Base-by-base conservation (phyloP, 2,329 filamentous ascomycete species). In the Ilyonectria sp. region DNA sequence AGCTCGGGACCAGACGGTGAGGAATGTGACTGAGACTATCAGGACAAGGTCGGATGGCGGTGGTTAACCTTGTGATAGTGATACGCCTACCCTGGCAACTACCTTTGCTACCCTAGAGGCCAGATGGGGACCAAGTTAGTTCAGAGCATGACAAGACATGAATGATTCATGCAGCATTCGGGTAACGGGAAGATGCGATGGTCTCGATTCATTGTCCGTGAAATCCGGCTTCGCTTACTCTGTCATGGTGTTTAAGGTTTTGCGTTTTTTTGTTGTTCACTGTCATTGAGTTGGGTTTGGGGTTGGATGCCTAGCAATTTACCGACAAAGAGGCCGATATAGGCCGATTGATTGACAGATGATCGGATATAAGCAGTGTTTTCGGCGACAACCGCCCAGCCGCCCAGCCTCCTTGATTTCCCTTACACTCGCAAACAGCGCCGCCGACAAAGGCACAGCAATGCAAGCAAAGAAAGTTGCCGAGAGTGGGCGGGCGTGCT, bases 11-110 rank as follows among this genome's bases (percentile, higher is more conserved):
- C 56, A 60, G 61, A 50, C 31, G 21, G 55, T 15, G 33, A 74
- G 73, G 73, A 75, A 75, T 75, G 73, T 71, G 73, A 74, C 63
- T 59, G 64, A 69, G 64, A 47, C 69, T 71, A 70, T 73, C 57
- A 55, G 35, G 52, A 26, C 19, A 70, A 57, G 61, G 57, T 61
- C 56, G 56, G 54, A 55, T 43, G 54, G 60, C 54, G 62, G 43
- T 50, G 21, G 47, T 58, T 44, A 43, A 60, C 21, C 19, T 31
- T n/a, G 29, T 29, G 33, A 56, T 29, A 50, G 29, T 29, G 33
- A 56, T 29, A 50, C 21, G 35, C n/a, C 33, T 43, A 37, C 57
- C 57, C 47, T 60, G 33, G 33, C 33, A 50, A 60, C 57, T 60
- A 4, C n/a, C 4, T 54, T 60, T 44, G 49, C n/a, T 65, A 65